These are phyloP conservation scores for Elsinoe perseae DNA, from an alignment of 2,329 filamentous ascomycete species.

Conservation along the genomic window DNA sequence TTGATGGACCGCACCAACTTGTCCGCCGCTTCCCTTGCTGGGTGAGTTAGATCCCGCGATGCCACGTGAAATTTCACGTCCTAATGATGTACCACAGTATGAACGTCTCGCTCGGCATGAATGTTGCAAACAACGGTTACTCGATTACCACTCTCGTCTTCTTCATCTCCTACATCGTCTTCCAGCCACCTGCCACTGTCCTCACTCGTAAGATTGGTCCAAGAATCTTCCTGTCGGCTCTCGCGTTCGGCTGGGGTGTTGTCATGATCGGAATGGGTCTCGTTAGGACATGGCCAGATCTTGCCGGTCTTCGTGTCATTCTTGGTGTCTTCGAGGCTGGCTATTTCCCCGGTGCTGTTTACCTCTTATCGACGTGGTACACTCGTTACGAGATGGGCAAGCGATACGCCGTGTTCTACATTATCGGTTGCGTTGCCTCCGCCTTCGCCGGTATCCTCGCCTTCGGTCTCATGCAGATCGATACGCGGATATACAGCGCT, in stretches of 20 bases:
- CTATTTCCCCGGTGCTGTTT: constrained; percentile 36
- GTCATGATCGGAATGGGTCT: constrained; percentile 59
- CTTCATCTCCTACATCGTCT: constrained; percentile 62
- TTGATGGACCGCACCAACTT: constrained; percentile 76
- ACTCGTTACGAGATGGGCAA: constrained; percentile 28
- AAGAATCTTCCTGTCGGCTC: constrained; percentile 21
- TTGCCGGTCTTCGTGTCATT: constrained; percentile 49
- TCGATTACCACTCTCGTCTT: constrained; percentile 62
- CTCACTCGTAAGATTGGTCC: constrained; percentile 56
- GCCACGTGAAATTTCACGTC: background rate
- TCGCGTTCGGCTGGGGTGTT: constrained; percentile 47
- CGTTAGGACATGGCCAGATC: constrained; percentile 40
- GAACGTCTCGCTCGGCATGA: constrained; percentile 31
- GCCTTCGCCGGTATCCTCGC: constrained; percentile 37
- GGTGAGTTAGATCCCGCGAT: constrained; percentile 21
- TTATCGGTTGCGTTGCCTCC: constrained; percentile 39
- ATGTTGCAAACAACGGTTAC: constrained; percentile 27
- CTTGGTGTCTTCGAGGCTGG: constrained; percentile 48
- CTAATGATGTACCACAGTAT: constrained; percentile 23
- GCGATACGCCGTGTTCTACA: constrained; percentile 39
- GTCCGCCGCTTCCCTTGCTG: constrained; percentile 64
- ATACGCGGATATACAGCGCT: constrained; percentile 19
- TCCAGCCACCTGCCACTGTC: constrained; percentile 62
- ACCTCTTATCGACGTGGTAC: constrained; percentile 38
- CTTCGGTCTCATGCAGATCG: constrained; percentile 27